These are phyloP conservation scores for Apiospora arundinis DNA, from an alignment of 2,329 filamentous ascomycete genomes.

Conservation along the genomic window DNA sequence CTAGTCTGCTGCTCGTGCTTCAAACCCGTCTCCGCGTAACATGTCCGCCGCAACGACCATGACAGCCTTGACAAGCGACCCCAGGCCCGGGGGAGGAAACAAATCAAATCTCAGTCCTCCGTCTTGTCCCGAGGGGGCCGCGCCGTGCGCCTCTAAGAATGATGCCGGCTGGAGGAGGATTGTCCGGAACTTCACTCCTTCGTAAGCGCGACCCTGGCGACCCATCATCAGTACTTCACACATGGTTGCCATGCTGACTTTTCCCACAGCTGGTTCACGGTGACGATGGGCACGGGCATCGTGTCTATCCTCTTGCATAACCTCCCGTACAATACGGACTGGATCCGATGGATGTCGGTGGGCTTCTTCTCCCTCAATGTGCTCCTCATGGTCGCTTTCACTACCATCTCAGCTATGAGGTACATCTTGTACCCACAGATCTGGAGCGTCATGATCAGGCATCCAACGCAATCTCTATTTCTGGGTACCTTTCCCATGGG, in stretches of 20 bases:
- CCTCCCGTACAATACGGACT: slow-evolving; percentile 61
- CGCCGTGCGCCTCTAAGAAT: slow-evolving; percentile 1
- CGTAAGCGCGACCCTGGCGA: slow-evolving; percentile 38
- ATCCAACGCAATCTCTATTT: slow-evolving; percentile 68
- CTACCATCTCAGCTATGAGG: slow-evolving; percentile 57
- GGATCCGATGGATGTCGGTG: slow-evolving; percentile 62
- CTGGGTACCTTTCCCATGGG: slow-evolving; percentile 69
- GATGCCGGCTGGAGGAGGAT: slow-evolving; percentile 41
- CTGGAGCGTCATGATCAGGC: slow-evolving; percentile 64
- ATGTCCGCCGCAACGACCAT: not conserved
- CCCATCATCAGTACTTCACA: not conserved
- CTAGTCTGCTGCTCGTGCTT: not conserved
- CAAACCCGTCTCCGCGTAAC: not conserved
- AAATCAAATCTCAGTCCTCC: not conserved
- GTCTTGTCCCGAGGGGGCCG: slow-evolving; percentile 13
- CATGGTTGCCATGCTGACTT: not conserved
- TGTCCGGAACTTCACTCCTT: slow-evolving; percentile 53
- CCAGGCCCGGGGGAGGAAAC: not conserved
- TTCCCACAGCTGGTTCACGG: slow-evolving; percentile 39
- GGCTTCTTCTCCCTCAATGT: slow-evolving; percentile 63
- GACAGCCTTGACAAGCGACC: not conserved
- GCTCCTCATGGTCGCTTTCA: slow-evolving; percentile 57
- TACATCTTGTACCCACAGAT: slow-evolving; percentile 67
- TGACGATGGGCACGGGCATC: slow-evolving; percentile 70
- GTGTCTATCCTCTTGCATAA: slow-evolving; percentile 63